Conservation (phyloP, 2,329 filamentous ascomycete species). For the Dryadomyces sulphureus region DNA sequence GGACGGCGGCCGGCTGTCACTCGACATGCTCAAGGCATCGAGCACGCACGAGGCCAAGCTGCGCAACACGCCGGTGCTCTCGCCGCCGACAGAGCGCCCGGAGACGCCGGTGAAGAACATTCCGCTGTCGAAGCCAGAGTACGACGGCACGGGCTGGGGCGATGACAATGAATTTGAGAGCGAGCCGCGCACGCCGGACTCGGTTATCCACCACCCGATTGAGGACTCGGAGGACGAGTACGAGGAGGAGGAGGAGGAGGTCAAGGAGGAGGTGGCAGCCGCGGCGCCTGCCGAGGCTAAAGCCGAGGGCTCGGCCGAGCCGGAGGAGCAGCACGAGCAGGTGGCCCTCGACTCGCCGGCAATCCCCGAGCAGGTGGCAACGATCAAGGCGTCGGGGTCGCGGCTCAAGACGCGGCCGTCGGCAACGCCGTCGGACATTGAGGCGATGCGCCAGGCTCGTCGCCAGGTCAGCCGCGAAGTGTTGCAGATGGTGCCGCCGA, state of each 20-base stretch:
- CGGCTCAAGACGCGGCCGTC: conserved; percentile 82
- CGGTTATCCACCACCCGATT: conserved; percentile 70
- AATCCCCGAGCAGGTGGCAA: conserved; percentile 71
- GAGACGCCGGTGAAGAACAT: conserved; percentile 23
- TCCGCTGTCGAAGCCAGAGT: conserved; percentile 41
- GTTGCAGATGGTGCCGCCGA: conserved; percentile 40
- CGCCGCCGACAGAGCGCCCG: conserved; percentile 12
- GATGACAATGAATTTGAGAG: conserved; percentile 39
- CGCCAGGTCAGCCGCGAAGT: conserved; percentile 68
- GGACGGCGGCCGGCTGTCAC: conserved; percentile 10
- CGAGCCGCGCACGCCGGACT: conserved; percentile 66
- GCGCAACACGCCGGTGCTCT: conserved; percentile 23
- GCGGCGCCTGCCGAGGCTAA: not conserved
- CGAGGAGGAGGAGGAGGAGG: conserved; percentile 5
- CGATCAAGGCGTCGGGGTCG: conserved; percentile 76
- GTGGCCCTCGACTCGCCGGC: conserved; percentile 34
- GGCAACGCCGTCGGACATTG: conserved; percentile 69
- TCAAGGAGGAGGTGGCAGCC: conserved; percentile 20
- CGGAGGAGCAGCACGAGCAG: not conserved
- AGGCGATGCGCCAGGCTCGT: conserved; percentile 73
- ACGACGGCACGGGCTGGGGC: conserved; percentile 48
- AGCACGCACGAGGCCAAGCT: conserved; percentile 8
- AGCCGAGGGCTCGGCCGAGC: conserved; percentile 21
- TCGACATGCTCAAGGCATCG: conserved; percentile 4
- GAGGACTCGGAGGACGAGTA: conserved; percentile 16